A percentile compares a stretch with the other conserved stretches of the same genome.
These are phyloP conservation scores for Fusarium sp. DNA, from an alignment of 2,329 filamentous ascomycete species.

Conservation along the genomic window DNA sequence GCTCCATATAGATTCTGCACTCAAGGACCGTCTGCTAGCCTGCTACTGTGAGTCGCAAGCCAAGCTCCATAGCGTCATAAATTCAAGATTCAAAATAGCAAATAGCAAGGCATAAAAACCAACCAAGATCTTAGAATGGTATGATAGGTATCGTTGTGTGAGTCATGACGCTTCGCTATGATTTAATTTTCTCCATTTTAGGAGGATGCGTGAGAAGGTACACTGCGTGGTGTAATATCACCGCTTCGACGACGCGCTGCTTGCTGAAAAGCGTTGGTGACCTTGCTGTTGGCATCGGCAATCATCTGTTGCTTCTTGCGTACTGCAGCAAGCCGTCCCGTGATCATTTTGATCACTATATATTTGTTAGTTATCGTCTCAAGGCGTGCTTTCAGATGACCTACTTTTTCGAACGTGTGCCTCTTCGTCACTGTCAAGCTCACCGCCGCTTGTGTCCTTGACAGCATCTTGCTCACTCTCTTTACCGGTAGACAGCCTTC, in stretches of 20 bases:
- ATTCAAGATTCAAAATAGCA: constrained; percentile 42
- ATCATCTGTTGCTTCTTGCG: constrained; percentile 73
- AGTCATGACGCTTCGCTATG: constrained; percentile 24
- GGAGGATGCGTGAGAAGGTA: constrained; percentile 62
- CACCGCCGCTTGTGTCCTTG: constrained; percentile 57
- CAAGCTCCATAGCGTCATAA: constrained; percentile 41
- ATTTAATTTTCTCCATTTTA: constrained; percentile 30
- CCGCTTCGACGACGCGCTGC: constrained; percentile 65
- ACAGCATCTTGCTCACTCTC: constrained; percentile 57
- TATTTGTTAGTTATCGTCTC: constrained; percentile 41
- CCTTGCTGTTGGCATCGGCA: constrained; percentile 66
- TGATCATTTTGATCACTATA: constrained; percentile 74
- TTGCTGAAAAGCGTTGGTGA: constrained; percentile 59
- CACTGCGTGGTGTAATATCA: constrained; percentile 67
- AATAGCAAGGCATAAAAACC: constrained; percentile 44
- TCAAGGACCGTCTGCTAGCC: constrained; percentile 44
- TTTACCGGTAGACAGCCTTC: constrained; percentile 55
- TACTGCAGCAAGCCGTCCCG: constrained; percentile 66
- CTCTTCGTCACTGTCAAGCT: constrained; percentile 77
- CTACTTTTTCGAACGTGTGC: constrained; percentile 80
- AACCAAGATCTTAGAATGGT: constrained; percentile 41
- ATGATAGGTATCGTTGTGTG: constrained; percentile 40
- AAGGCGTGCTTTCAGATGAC: constrained; percentile 44
- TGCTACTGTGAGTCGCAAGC: constrained; percentile 47
- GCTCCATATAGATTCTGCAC: constrained; percentile 43